Evolutionary conservation across 2,329 filamentous ascomycete species (phyloP).

Genomic region (Xylariales sp.): DNA sequence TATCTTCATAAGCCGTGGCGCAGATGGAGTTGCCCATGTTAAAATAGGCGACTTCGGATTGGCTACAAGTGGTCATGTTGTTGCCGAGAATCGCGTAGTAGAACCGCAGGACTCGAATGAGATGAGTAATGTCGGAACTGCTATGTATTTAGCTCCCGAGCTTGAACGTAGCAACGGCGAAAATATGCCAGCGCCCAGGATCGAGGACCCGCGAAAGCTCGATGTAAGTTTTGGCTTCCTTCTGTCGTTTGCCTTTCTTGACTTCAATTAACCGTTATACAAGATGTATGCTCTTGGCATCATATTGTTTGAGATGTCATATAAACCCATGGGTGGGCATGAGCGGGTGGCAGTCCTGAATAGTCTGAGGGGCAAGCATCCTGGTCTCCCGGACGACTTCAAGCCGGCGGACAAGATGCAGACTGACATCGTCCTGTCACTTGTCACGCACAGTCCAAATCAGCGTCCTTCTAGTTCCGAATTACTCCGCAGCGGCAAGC

Average conservation of each 20-base stretch:
- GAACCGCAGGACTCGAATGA: constrained; percentile 48
- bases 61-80: constrained; percentile 80
- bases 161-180: constrained; percentile 35
- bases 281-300: constrained; percentile 95
- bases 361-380: constrained; percentile 61
- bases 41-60: constrained; percentile 97
- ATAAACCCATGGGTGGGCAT: constrained; percentile 57
- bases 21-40: constrained; percentile 78
- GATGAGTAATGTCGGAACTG: constrained; percentile 69
- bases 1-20: constrained; percentile 71
- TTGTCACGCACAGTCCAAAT: constrained; percentile 78
- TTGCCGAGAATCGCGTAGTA: constrained; percentile 48
- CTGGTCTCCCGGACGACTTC: constrained; percentile 70
- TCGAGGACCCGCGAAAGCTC: constrained; percentile 73
- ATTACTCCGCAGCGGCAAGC: constrained; percentile 76
- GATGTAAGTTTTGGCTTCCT: constrained; percentile 54
- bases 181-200: not conserved
- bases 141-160: constrained; percentile 90
- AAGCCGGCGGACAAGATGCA: constrained; percentile 65
- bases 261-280: constrained; percentile 13
- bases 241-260: not conserved
- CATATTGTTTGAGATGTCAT: constrained; percentile 99
- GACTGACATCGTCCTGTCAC: constrained; percentile 69
- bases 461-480: constrained; percentile 79
- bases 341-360: constrained; percentile 61